phyloP scores from a whole-genome alignment of 495 filamentous ascomycete genomes.

The Penicillium riverlandense region DNA sequence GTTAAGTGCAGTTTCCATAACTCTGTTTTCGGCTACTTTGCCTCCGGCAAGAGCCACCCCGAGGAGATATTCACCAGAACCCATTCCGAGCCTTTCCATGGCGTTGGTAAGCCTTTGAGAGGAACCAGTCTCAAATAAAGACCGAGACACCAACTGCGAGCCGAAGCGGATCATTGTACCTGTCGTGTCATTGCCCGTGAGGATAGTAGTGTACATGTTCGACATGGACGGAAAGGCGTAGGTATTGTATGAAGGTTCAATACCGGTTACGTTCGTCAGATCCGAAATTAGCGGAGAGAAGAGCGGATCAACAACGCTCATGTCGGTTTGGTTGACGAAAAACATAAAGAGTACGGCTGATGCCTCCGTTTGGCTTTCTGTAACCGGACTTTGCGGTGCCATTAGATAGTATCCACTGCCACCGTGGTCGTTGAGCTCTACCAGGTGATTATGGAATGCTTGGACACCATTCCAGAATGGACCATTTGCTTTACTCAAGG shows the following conservation, averaged over 20 bases:
- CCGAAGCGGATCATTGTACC: not conserved
- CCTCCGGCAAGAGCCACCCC: not conserved
- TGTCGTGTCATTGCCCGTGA: not conserved
- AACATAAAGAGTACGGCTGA: not conserved
- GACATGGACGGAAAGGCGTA: not conserved
- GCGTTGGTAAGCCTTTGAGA: not conserved
- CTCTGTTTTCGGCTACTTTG: not conserved
- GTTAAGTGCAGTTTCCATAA: slow-evolving; percentile 1
- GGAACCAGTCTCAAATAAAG: not conserved
- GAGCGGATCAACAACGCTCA: not conserved
- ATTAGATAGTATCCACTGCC: not conserved
- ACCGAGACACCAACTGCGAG: not conserved
- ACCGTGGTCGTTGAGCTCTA: not conserved
- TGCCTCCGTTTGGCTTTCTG: not conserved
- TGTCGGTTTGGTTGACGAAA: slow-evolving; percentile 3
- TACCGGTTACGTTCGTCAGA: not conserved
- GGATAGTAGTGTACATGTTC: not conserved
- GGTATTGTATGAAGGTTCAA: not conserved
- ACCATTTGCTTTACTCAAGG: not conserved
- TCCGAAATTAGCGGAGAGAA: not conserved
- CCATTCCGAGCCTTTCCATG: not conserved
- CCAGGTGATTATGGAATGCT: not conserved
- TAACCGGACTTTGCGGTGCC: not conserved
- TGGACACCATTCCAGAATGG: not conserved
- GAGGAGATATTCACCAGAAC: not conserved